These are phyloP conservation scores for Asterophora lycoperdoides DNA, from an alignment of 768 basidiomycete species.

Conservation along the genomic window DNA sequence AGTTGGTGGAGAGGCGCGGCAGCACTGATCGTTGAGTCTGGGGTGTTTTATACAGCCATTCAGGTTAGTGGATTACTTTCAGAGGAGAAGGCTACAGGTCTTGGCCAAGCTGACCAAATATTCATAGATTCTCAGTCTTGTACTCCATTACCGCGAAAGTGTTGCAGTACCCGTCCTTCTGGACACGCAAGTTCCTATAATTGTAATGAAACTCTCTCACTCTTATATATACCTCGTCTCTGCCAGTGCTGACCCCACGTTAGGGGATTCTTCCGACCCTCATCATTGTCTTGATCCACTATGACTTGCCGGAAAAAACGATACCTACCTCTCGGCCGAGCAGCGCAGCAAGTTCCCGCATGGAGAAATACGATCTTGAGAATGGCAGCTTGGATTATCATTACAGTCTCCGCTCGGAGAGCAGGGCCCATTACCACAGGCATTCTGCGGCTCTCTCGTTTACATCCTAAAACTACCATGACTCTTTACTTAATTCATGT, in stretches of 20 bases:
- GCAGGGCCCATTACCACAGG: too few species aligned
- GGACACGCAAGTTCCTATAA: constrained; percentile 13
- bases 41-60: constrained; percentile 6
- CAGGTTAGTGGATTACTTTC: constrained; percentile 1
- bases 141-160: constrained; percentile 10
- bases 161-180: constrained; percentile 13
- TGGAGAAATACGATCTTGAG: too few species aligned
- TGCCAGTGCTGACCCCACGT: background rate
- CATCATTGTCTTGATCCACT: constrained; percentile 15
- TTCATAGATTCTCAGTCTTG: constrained; percentile 9
- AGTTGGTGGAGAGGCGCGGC: constrained; percentile 7
- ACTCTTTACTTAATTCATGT: too few species aligned
- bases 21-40: constrained; percentile 14
- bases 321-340: too few species aligned
- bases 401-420: too few species aligned
- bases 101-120: background rate
- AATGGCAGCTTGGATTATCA: too few species aligned
- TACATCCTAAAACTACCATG: too few species aligned
- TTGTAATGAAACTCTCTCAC: constrained; percentile 4
- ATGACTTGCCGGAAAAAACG: too few species aligned
- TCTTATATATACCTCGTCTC: background rate
- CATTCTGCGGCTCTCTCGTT: too few species aligned
- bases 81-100: background rate
- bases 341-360: too few species aligned
- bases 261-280: constrained; percentile 19